phyloP scores from a whole-genome alignment of 331 rosid genomes.

The Pyrus hybrid region DNA sequence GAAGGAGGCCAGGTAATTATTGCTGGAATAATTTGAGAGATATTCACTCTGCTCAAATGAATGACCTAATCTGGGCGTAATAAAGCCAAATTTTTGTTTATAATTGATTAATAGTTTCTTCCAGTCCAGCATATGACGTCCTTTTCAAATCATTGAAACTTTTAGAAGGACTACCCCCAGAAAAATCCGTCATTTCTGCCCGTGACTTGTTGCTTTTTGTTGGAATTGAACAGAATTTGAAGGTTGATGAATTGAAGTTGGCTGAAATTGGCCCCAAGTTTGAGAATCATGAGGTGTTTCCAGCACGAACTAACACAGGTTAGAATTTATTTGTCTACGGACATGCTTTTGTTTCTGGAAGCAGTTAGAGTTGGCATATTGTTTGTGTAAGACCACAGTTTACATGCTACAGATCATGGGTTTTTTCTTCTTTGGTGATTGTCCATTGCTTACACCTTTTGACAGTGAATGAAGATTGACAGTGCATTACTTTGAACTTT shows the following conservation, averaged over 20 bases:
- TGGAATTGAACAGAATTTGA: constrained; percentile 47
- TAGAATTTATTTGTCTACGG: constrained; percentile 8
- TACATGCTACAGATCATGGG: background rate
- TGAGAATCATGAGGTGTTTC: constrained; percentile 84
- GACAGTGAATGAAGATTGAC: background rate
- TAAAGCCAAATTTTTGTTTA: background rate
- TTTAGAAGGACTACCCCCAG: no score
- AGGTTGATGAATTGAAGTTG: constrained; percentile 74
- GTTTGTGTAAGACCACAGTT: background rate
- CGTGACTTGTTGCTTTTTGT: background rate
- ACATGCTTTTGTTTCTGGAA: background rate
- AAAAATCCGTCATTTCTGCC: background rate
- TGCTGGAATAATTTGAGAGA: constrained; percentile 2
- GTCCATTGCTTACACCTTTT: background rate
- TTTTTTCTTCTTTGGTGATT: background rate
- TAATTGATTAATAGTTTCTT: background rate
- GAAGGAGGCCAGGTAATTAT: constrained; percentile 48
- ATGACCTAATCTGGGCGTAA: background rate
- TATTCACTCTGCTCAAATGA: background rate
- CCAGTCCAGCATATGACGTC: background rate
- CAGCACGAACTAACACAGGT: constrained; percentile 96
- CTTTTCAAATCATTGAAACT: no score
- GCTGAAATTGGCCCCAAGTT: constrained; percentile 90
- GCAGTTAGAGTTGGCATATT: background rate
- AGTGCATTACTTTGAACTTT: background rate